Evolutionary conservation across 2,329 filamentous ascomycete genomes (phyloP), one percentile per base, ranked within the genome.

Genomic region (Raffaelea arxii): DNA sequence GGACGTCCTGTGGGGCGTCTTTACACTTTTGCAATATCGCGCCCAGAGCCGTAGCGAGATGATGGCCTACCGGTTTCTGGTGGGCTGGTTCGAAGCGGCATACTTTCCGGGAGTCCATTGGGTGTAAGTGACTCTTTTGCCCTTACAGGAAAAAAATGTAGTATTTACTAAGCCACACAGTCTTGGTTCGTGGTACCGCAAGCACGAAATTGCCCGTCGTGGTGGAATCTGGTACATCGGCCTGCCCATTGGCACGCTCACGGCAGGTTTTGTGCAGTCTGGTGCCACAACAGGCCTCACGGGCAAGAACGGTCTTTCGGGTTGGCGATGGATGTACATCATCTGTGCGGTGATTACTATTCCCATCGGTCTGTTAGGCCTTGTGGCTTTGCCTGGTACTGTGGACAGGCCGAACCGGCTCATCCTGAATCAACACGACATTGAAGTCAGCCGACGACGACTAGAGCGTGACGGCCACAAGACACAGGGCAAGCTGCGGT

Each of bases 141-240:
- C n/a, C n/a, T n/a, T n/a, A n/a, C 74, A 78, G 44, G n/a, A n/a
- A n/a, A n/a, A n/a, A n/a, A n/a, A n/a, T n/a, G n/a, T n/a, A n/a
- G n/a, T n/a, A n/a, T n/a, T n/a, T n/a, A n/a, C n/a, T n/a, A 16
- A n/a, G n/a, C n/a, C n/a, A 37, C 5, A 40, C 23, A 6, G n/a
- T 24, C 19, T 14, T 36, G 69, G 67, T 3, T 62, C 73, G 0
- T 82, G 79, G 78, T 82, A 81, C 52, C 80, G 70, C 0, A 66
- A 69, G 22, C 63, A 67, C n/a, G 78, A 82, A 51, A 66, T 83
- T 0, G 76, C 75, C 1, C 82, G 82, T 55, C 69, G 80, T 3
- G 76, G 69, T 4, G 77, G 74, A 30, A 73, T 83, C 43, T 82
- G 82, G 55, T 79, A 75, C 0, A 67, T 73, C 1, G 77, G 74